A percentile compares a stretch with the other conserved stretches of the same genome.
Conservation (phyloP, 169 alveolate genomes). For the Cystoisospora suis region DNA sequence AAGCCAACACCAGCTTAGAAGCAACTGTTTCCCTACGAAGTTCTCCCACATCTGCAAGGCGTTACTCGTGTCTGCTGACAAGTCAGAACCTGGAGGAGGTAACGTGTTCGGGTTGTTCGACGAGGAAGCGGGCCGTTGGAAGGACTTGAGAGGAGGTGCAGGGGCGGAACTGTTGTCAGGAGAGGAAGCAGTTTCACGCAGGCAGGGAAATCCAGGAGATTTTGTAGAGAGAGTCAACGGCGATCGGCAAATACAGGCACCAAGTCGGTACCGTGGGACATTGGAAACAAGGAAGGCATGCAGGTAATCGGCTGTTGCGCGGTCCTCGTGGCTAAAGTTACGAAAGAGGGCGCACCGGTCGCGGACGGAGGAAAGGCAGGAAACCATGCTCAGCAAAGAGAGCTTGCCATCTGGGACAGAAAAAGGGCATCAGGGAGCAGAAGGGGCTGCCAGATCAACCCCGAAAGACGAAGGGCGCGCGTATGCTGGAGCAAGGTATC, state of each 20-base stretch:
- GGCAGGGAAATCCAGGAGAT: no score
- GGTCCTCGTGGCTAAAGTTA: background rate
- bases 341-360: background rate
- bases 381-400: background rate
- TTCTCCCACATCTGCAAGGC: background rate
- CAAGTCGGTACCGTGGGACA: background rate
- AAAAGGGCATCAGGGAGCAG: background rate
- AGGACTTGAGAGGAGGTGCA: background rate
- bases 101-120: no score
- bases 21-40: background rate
- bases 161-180: background rate
- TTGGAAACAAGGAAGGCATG: background rate
- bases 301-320: constrained; percentile 15
- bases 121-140: background rate
- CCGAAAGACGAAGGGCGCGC: no score
- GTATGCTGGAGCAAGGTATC: no score
- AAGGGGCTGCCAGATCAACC: no score
- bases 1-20: background rate
- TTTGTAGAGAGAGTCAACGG: background rate
- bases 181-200: no score
- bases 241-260: background rate
- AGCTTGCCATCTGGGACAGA: background rate
- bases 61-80: no score
- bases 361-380: constrained; percentile 8
- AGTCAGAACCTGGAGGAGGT: no score